Percentiles rank a stretch among this genome's conserved stretches.
phyloP scores from a whole-genome alignment of 495 filamentous ascomycete species.

The Penicillium robsamsonii region DNA sequence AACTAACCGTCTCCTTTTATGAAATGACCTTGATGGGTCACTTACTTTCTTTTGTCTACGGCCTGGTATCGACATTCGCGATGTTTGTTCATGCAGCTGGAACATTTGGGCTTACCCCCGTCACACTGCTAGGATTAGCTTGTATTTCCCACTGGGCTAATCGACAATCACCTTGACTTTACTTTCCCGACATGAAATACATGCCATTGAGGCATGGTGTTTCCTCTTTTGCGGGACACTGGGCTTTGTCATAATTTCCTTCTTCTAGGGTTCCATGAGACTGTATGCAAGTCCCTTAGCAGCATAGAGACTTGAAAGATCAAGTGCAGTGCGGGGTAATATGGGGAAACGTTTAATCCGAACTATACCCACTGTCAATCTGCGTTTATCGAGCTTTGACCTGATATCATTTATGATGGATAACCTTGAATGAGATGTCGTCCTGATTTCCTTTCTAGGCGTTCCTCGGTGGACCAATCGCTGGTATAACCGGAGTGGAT shows the following conservation, averaged over 20 bases:
- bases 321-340: neutral
- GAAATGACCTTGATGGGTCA: neutral
- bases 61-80: constrained; percentile 24
- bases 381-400: neutral
- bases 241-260: neutral
- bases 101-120: constrained; percentile 22
- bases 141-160: neutral
- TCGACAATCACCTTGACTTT: constrained; percentile 29
- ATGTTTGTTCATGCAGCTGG: constrained; percentile 21
- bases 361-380: neutral
- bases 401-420: neutral
- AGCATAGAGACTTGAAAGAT: neutral
- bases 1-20: neutral
- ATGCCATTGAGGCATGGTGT: constrained; percentile 28
- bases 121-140: constrained; percentile 22
- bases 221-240: neutral
- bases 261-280: neutral
- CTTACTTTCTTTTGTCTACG: constrained; percentile 30
- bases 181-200: constrained; percentile 28
- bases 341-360: constrained; percentile 7
- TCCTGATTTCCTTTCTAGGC: neutral
- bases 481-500: neutral
- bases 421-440: neutral
- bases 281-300: neutral
- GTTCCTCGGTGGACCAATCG: neutral